These are phyloP conservation scores for Radiomyces spectabilis DNA, from an alignment of 192 early-diverging fungal genomes.

Conservation along the genomic window DNA sequence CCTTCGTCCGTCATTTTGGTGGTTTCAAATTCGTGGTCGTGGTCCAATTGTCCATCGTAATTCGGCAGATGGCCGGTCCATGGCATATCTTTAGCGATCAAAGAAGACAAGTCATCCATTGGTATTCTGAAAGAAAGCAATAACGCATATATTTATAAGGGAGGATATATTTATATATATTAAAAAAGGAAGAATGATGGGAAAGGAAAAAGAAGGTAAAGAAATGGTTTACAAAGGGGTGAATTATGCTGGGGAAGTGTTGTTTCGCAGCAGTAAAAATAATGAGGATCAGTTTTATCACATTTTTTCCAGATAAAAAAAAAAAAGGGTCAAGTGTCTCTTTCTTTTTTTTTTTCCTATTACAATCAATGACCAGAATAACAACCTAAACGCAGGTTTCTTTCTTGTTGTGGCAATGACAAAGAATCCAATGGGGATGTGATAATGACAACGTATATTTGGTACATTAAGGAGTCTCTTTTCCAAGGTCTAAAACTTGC, in stretches of 20 bases:
- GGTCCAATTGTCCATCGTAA: background rate
- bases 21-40: background rate
- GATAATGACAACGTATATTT: background rate
- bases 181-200: no score
- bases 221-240: no score
- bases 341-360: no score
- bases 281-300: background rate
- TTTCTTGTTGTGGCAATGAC: no score
- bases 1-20: conserved; percentile 5
- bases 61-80: background rate
- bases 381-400: no score
- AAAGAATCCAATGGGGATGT: background rate
- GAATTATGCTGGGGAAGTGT: no score
- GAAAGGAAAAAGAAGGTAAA: no score
- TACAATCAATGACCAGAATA: no score
- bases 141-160: background rate
- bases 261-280: no score
- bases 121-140: background rate
- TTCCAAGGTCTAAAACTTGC: background rate
- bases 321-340: background rate
- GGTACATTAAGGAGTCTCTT: background rate
- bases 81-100: background rate
- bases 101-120: background rate
- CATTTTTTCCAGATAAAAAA: background rate
- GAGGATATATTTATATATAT: no score